phyloP scores from a whole-genome alignment of 345 rosid species.

The Odontarrhena argentea region DNA sequence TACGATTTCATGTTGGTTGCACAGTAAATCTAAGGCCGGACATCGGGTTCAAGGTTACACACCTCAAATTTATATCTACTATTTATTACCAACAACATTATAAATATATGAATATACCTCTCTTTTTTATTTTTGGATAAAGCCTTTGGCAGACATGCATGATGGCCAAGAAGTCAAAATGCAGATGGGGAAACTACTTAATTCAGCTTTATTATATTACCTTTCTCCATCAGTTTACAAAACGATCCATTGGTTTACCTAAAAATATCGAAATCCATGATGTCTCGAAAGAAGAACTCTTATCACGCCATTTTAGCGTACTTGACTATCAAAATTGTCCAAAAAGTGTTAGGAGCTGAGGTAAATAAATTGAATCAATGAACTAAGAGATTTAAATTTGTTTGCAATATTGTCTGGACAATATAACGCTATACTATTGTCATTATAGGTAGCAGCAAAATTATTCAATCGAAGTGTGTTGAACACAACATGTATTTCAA shows the following conservation, averaged over 20 bases:
- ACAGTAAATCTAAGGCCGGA: conserved; percentile 56
- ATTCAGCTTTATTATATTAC: conserved; percentile 52
- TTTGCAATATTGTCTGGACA: neutral
- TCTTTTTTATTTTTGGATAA: neutral
- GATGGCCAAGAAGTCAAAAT: conserved; percentile 51
- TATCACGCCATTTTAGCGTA: conserved; percentile 45
- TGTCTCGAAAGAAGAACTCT: conserved; percentile 59
- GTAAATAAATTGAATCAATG: conserved; percentile 28
- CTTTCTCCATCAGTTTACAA: conserved; percentile 45
- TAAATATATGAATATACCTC: neutral
- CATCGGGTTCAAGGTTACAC: conserved; percentile 54
- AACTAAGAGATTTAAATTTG: neutral
- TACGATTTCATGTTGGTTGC: conserved; percentile 51
- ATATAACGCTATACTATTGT: neutral
- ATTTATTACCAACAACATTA: neutral
- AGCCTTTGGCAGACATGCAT: conserved; percentile 59
- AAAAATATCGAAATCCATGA: conserved; percentile 46
- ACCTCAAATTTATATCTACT: neutral
- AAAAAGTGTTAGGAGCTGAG: conserved; percentile 46
- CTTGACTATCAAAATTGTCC: conserved; percentile 8
- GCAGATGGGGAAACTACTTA: conserved; percentile 62
- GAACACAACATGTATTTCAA: conserved; percentile 50
- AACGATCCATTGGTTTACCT: conserved; percentile 54
- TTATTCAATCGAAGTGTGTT: conserved; percentile 40
- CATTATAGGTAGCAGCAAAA: conserved; percentile 42